These are phyloP conservation scores for Suhomyces taliae DNA, from an alignment of 1,139 yeast genomes.

Conservation along the genomic window DNA sequence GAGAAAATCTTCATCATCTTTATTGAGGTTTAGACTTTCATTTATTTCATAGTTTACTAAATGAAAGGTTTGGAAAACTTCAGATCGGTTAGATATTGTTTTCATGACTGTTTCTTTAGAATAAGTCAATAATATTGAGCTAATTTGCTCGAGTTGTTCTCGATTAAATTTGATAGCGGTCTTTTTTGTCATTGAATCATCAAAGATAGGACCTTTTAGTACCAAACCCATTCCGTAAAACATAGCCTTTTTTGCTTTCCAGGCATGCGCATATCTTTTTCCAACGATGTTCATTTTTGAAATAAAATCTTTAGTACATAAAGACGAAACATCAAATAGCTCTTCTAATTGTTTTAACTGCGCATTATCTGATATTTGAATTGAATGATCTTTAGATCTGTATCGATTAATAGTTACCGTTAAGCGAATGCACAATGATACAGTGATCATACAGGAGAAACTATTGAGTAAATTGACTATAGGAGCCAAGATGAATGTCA, in stretches of 20 bases:
- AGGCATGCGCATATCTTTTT: conserved; percentile 20
- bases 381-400: conserved; percentile 2
- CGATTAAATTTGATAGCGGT: conserved; percentile 3
- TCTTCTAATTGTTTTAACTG: conserved; percentile 2
- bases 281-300: conserved; percentile 9
- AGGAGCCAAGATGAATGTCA: conserved; percentile 13
- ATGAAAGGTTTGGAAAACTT: conserved; percentile 3
- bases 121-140: conserved; percentile 1
- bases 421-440: conserved; percentile 11
- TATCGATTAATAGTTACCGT: conserved; percentile 6
- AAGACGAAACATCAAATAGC: conserved; percentile 7
- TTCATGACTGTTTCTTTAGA: not conserved
- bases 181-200: not conserved
- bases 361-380: conserved; percentile 5
- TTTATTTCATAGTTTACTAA: conserved; percentile 2
- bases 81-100: conserved; percentile 2
- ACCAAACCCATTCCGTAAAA: conserved; percentile 13
- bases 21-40: conserved; percentile 9
- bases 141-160: conserved; percentile 9
- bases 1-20: conserved; percentile 16
- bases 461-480: conserved; percentile 11
- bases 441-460: conserved; percentile 11
- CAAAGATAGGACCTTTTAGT: conserved; percentile 4
- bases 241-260: conserved; percentile 18
- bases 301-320: conserved; percentile 6